Evolutionary conservation across 2,329 filamentous ascomycete species (phyloP), one percentile per base, ranked within the genome.

Genomic region (Thielaviopsis ethacetica): DNA sequence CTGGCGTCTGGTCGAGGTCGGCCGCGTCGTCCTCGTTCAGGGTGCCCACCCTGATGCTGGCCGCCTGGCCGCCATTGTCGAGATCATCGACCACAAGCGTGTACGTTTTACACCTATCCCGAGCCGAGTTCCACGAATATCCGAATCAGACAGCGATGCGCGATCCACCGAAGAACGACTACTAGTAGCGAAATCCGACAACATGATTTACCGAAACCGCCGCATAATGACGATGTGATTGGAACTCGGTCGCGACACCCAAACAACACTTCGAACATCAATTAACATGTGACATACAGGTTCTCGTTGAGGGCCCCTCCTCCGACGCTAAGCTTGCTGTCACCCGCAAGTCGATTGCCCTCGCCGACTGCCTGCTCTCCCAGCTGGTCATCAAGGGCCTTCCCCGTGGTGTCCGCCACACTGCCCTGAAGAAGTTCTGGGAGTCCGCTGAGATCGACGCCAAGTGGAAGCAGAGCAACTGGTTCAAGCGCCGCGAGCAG

Each of bases 61-160:
- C 79, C 88, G 88, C 74, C 83, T 97, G 70, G 94, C 91, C 71
- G 80, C 85, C 70, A 91, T 98, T 72, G 90, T 95, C 77, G 91
- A 98, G 85, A 97, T 98, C 77, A 93, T 98, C 79, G 93, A 98
- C 80, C 91, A 98, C 86, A 96, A 95, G 84, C 90, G 93, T 79
- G 93, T 98, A 95, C 74, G 93, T 89, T 72, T 61, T 64, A 24
- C 51, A 51, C 49, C 51, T 51, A 53, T 51, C 27, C 38, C 26
- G 54, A 60, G 34, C 54, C 54, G 50, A 61, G 59, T 58, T 58
- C 56, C 55, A 57, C 51, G 51, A 38, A 58, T 47, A 54, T 49
- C 50, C 19, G 19, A 27, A 44, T 58, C 22, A 21, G 7, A 49
- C 3, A 49, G 44, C 44, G 44, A 44, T 12, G 50, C 52, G 47